phyloP scores from a whole-genome alignment of 768 basidiomycete genomes.

The Trametes cingulata region DNA sequence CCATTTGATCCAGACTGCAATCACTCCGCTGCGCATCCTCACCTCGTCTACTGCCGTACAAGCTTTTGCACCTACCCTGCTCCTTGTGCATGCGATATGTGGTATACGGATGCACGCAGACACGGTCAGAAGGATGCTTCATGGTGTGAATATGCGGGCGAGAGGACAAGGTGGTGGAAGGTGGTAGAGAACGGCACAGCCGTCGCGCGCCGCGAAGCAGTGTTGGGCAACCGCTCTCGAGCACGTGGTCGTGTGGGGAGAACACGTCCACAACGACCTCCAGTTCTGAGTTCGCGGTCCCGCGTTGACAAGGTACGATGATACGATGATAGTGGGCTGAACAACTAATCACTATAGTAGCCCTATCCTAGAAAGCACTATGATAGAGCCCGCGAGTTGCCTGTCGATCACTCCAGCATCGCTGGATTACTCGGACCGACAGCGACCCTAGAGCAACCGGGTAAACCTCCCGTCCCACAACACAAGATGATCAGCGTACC shows the following conservation, averaged over 20 bases:
- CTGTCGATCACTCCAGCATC: background rate
- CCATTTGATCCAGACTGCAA: slow-evolving; percentile 9
- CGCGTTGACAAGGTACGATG: background rate
- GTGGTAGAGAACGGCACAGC: slow-evolving; percentile 7
- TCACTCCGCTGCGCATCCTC: slow-evolving; percentile 10
- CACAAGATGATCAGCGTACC: slow-evolving; percentile 5
- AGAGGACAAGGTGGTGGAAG: background rate
- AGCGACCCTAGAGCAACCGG: slow-evolving; percentile 1
- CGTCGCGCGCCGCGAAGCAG: background rate
- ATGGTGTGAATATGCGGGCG: background rate
- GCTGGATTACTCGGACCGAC: background rate
- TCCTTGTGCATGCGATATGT: background rate
- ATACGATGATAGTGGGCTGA: background rate
- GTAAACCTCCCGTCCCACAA: background rate
- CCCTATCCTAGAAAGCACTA: background rate
- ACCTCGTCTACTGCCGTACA: background rate
- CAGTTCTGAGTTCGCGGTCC: too few relatives aligned
- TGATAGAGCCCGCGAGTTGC: background rate
- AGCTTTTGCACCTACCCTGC: background rate
- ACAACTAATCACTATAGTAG: background rate
- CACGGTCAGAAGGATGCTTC: background rate
- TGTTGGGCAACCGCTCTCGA: background rate
- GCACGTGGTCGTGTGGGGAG: slow-evolving; percentile 4
- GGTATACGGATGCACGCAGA: background rate
- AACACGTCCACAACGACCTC: background rate